Evolutionary conservation across 163 green algal species (phyloP), one percentile per base, ranked within the genome.

Genomic region (Chlamydomonas reinhardtii): DNA sequence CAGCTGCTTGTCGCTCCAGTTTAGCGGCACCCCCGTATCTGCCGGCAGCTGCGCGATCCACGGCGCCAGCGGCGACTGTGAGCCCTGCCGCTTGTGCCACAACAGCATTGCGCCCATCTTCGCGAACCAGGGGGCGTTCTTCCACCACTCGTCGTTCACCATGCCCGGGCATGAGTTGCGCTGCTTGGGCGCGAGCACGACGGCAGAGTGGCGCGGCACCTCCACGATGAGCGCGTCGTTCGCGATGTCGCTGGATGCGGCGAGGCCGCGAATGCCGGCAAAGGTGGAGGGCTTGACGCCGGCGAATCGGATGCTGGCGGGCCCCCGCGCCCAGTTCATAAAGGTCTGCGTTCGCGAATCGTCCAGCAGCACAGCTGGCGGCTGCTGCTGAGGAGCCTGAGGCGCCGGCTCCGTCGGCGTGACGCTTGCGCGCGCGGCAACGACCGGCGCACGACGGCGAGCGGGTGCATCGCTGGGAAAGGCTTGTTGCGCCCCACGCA

Each of bases 71-170:
- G 72, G 32, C 4, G 91, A 94, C 25, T 64, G 62, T 0, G 66
- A 4, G 4, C 93, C 94, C 68, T 87, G 79, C 17, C 61, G 29
- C 61, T 90, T 80, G 85, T 98, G 93, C 56, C 89, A 72, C 68
- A 98, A 83, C 73, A 98, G 78, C 66, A 95, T 89, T 12, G 95
- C 85, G 12, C 80, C 94, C 64, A 98, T 89, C 83, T 94, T 93
- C 1, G 94, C 91, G 83, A 91, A 96, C 94, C 94, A 94, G 34
- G 88, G 90, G 1, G 84, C 82, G 5, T 35, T 34, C 20, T 76
- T 54, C 91, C 91, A 94, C 74, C 88, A 92, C 19, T 83, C 88
- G 35, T 75, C 73, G 2, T 62, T 73, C 16, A 74, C 77, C 78
- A 87, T 48, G 0, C n/a, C 61, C 2, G 74, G 71, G 66, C 52